Percentiles rank a stretch among this genome's conserved stretches.
Conservation (phyloP, 148 eudicot species). For the Diospyros kaki region DNA sequence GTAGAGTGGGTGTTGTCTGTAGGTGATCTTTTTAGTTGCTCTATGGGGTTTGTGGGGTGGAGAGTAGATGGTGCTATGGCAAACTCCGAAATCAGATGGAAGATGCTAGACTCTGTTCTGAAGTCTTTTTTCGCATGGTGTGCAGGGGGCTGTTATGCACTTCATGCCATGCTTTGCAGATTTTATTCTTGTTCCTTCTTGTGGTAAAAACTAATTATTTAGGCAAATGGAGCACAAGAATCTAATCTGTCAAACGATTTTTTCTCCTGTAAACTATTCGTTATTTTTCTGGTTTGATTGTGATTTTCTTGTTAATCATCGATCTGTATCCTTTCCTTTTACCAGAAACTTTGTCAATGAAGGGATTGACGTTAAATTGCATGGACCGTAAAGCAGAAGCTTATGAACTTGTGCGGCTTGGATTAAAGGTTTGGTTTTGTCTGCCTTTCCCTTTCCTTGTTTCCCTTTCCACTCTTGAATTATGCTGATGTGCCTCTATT, state of each 20-base stretch:
- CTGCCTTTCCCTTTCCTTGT: no score
- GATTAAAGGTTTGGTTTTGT: conserved; percentile 60
- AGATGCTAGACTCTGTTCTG: no score
- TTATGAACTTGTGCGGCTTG: conserved; percentile 95
- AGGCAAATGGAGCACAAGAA: background rate
- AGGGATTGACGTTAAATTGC: conserved; percentile 94
- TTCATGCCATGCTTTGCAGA: no score
- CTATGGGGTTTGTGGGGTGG: no score
- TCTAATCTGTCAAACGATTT: background rate
- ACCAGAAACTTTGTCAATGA: conserved; percentile 94
- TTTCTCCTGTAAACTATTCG: background rate
- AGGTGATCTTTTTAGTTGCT: no score
- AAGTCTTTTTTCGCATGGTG: no score
- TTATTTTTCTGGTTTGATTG: conserved; percentile 10
- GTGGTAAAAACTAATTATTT: no score
- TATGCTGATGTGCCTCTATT: background rate
- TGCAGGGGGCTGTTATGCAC: no score
- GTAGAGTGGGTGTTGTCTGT: no score
- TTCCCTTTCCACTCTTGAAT: conserved; percentile 7
- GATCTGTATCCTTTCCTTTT: conserved; percentile 9
- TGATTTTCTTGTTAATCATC: conserved; percentile 7
- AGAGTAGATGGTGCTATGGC: no score
- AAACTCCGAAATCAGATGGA: no score
- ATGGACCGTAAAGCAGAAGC: conserved; percentile 99
- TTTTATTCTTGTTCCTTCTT: no score